Percentiles rank a stretch among this genome's conserved stretches.
phyloP scores from a whole-genome alignment of 306 rosid genomes.

The Vigna radiata region DNA sequence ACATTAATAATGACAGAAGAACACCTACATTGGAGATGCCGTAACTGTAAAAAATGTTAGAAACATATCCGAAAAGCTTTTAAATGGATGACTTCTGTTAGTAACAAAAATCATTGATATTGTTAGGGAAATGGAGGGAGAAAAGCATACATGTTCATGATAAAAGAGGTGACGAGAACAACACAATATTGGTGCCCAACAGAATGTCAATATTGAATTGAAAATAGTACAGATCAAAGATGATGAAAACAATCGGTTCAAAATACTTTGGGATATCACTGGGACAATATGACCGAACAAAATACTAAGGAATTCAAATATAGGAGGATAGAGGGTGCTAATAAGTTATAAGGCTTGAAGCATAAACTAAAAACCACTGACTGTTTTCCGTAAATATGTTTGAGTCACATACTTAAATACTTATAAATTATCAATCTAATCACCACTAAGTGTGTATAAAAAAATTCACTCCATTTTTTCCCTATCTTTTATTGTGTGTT shows the following conservation, averaged over 20 bases:
- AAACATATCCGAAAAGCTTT: constrained; percentile 1
- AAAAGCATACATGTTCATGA: not conserved
- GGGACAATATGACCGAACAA: constrained; percentile 9
- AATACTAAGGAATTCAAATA: constrained; percentile 4
- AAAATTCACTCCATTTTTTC: not conserved
- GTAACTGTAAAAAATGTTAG: constrained; percentile 11
- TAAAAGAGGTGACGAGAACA: constrained; percentile 10
- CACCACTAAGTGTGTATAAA: not conserved
- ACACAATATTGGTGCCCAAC: not conserved
- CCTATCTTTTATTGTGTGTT: not conserved
- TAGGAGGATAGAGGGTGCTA: constrained; percentile 5
- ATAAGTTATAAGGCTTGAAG: not conserved
- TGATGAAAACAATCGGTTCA: constrained; percentile 26
- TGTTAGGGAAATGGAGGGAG: not conserved
- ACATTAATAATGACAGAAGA: not conserved
- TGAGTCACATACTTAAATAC: not conserved
- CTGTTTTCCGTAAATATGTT: constrained; percentile 10
- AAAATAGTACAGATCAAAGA: constrained; percentile 19
- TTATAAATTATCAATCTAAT: constrained; percentile 20
- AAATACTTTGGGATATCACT: constrained; percentile 24
- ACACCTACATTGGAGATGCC: not conserved
- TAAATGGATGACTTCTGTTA: constrained; percentile 16
- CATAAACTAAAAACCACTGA: not conserved
- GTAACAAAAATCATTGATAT: constrained; percentile 18
- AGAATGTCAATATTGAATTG: too few species aligned